These are phyloP conservation scores for Pleurotus platypus DNA, from an alignment of 768 basidiomycete species.

Conservation along the genomic window DNA sequence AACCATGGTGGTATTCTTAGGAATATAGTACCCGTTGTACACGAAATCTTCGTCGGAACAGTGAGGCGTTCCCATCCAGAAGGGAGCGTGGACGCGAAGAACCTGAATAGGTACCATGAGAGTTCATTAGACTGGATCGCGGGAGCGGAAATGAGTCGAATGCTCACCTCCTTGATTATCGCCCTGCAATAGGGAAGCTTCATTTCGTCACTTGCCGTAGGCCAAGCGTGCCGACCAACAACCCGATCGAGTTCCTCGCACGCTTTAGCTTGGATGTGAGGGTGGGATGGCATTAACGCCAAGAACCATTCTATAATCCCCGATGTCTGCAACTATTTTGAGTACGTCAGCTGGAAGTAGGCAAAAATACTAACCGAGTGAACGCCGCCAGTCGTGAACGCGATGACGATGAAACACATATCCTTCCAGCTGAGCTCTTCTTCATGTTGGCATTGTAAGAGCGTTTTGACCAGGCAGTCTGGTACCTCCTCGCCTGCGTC, in stretches of 20 bases:
- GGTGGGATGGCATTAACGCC: constrained; percentile 17
- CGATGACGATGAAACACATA: constrained; percentile 25
- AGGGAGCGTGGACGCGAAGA: constrained; percentile 14
- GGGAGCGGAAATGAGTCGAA: neutral
- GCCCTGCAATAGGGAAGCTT: constrained; percentile 22
- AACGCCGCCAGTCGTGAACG: constrained; percentile 27
- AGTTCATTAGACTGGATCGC: neutral
- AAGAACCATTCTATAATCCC: constrained; percentile 21
- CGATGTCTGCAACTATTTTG: constrained; percentile 13
- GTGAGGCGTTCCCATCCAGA: constrained; percentile 17
- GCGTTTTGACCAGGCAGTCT: constrained; percentile 27
- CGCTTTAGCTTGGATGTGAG: constrained; percentile 13
- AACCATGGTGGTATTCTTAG: constrained; percentile 18
- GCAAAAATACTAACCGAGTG: constrained; percentile 20
- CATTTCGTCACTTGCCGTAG: constrained; percentile 16
- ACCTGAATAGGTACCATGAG: neutral
- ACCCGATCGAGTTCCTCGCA: constrained; percentile 16
- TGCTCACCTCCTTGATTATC: constrained; percentile 19
- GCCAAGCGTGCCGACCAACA: constrained; percentile 18
- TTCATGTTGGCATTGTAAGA: constrained; percentile 21
- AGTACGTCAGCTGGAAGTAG: neutral
- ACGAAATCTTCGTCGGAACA: constrained; percentile 16
- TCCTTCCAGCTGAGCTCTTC: constrained; percentile 26
- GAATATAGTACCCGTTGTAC: constrained; percentile 20
- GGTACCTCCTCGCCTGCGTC: constrained; percentile 27